These are phyloP conservation scores for Penicillium goetzii DNA, from an alignment of 495 filamentous ascomycete species.

Conservation along the genomic window DNA sequence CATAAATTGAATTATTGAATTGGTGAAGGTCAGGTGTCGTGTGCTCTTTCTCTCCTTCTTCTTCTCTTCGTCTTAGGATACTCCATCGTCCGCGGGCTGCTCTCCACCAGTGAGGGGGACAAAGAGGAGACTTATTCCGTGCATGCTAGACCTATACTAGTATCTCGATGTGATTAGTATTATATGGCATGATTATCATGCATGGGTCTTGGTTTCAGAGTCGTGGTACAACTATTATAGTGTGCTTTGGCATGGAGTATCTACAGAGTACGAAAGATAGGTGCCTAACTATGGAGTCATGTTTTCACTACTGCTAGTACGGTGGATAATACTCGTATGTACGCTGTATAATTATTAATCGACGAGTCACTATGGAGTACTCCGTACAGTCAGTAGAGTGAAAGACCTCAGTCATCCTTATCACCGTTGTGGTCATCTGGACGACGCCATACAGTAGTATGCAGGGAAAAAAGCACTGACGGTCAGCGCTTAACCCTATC, in stretches of 20 bases:
- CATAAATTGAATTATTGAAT: background rate
- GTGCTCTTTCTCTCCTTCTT: background rate
- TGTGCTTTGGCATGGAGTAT: background rate
- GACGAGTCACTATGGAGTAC: too few relatives aligned
- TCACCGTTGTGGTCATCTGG: background rate
- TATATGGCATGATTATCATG: background rate
- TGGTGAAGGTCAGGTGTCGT: background rate
- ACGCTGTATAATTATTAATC: too few relatives aligned
- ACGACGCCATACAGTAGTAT: background rate
- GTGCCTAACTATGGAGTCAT: conserved; percentile 1
- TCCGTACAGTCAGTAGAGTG: background rate
- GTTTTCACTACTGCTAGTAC: background rate
- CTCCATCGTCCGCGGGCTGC: background rate
- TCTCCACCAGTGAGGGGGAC: background rate
- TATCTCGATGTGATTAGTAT: background rate
- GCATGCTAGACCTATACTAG: background rate
- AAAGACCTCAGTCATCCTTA: background rate
- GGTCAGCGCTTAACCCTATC: conserved; percentile 1
- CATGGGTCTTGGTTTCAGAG: background rate
- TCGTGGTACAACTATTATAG: background rate
- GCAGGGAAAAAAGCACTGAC: background rate
- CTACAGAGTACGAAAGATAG: background rate
- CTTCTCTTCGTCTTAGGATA: background rate
- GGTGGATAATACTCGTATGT: background rate
- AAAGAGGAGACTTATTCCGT: background rate